phyloP scores from a whole-genome alignment of 2,329 filamentous ascomycete genomes.

The Acarospora socialis region DNA sequence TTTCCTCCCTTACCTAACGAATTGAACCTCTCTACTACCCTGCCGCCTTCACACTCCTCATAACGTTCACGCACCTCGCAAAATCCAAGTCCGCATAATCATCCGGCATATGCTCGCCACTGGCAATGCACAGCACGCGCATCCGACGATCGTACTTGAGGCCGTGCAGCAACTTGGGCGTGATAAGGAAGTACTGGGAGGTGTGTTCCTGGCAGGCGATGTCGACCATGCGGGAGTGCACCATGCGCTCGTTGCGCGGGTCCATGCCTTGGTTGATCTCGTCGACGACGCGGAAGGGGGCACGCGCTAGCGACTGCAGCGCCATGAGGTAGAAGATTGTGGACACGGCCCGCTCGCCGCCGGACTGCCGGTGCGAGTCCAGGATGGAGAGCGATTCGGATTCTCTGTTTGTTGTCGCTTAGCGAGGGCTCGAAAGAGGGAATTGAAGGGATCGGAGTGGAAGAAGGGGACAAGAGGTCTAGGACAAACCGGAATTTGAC shows the following conservation, averaged over 20 bases:
- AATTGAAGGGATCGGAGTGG: not conserved
- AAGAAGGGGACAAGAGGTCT: not conserved
- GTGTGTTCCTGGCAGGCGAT: slow-evolving; percentile 78
- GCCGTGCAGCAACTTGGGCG: slow-evolving; percentile 78
- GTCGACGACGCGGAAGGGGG: slow-evolving; percentile 94
- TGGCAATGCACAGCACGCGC: slow-evolving; percentile 86
- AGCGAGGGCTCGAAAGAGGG: not conserved
- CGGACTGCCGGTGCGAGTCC: slow-evolving; percentile 85
- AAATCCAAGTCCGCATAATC: too few species aligned
- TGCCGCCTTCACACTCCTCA: too few species aligned
- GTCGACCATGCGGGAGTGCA: slow-evolving; percentile 95
- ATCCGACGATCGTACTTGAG: slow-evolving; percentile 80
- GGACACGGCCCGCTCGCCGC: slow-evolving; percentile 87
- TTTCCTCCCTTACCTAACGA: too few species aligned
- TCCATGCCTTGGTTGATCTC: slow-evolving; percentile 99
- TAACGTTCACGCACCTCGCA: too few species aligned
- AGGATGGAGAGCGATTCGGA: slow-evolving; percentile 72
- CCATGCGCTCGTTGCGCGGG: slow-evolving; percentile 92
- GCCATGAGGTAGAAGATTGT: slow-evolving; percentile 99
- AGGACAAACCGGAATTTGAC: slow-evolving; percentile 62
- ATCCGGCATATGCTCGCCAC: slow-evolving; percentile 50
- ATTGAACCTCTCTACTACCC: too few species aligned
- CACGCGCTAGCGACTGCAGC: slow-evolving; percentile 80
- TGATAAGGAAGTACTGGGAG: slow-evolving; percentile 91
- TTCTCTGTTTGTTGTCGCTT: slow-evolving; percentile 37